A percentile compares a stretch with the other conserved stretches of the same genome.
Conservation (phyloP, 495 filamentous ascomycete genomes). For the Alectoria sarmentosa region DNA sequence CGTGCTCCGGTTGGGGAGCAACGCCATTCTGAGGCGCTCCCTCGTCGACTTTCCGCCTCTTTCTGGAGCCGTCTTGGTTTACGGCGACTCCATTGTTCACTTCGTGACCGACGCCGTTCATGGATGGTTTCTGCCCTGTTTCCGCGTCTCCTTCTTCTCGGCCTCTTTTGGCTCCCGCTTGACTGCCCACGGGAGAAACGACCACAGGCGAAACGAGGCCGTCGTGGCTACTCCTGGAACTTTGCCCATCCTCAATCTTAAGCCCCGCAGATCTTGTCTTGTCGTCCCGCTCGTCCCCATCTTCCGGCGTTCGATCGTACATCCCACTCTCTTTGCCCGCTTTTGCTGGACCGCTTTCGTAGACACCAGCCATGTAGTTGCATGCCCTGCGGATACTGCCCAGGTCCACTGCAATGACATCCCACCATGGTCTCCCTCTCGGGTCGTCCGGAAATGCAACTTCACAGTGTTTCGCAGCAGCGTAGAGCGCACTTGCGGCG, state of each 20-base stretch:
- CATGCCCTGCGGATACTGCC: constrained; percentile 58
- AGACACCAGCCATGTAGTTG: constrained; percentile 64
- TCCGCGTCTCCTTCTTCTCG: constrained; percentile 3
- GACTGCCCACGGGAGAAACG: background rate
- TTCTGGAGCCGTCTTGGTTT: constrained; percentile 8
- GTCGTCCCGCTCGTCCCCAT: constrained; percentile 18
- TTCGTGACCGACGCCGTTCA: constrained; percentile 1
- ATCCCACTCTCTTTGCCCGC: constrained; percentile 20
- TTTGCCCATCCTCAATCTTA: constrained; percentile 3
- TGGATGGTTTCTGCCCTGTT: background rate
- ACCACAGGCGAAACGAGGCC: background rate
- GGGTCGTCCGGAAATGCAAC: constrained; percentile 66
- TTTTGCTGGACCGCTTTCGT: constrained; percentile 54
- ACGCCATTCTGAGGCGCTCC: background rate
- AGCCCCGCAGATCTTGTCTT: constrained; percentile 21
- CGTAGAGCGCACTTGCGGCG: constrained; percentile 80
- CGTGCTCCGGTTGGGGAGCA: background rate
- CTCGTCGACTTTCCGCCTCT: constrained; percentile 14
- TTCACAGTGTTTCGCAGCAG: constrained; percentile 61
- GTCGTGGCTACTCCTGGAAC: background rate
- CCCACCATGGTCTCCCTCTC: constrained; percentile 82
- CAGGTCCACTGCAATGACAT: constrained; percentile 55
- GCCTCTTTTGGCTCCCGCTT: constrained; percentile 12
- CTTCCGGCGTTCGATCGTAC: constrained; percentile 21
- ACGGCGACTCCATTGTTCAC: constrained; percentile 1